Conservation (phyloP, 2,329 filamentous ascomycete species). For the Aspergillus sp. region DNA sequence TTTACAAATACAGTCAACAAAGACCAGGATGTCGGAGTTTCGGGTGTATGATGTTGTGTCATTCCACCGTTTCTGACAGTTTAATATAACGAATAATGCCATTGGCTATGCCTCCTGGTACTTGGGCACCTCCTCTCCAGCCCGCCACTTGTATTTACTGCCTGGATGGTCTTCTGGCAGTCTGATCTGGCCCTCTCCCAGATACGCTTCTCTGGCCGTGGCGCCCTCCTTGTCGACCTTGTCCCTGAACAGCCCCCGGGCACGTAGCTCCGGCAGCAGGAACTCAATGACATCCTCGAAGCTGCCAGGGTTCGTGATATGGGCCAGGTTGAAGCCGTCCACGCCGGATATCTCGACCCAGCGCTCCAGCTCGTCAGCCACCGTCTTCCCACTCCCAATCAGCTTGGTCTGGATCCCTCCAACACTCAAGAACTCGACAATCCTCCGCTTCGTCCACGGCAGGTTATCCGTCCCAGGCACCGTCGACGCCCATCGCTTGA, state of each 20-base stretch:
- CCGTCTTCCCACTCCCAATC: constrained; percentile 36
- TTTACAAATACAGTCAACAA: too few relatives aligned
- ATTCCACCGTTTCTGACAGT: too few relatives aligned
- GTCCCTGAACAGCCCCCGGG: constrained; percentile 39
- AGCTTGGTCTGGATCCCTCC: constrained; percentile 38
- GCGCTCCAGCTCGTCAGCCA: constrained; percentile 39
- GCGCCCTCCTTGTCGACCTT: constrained; percentile 38
- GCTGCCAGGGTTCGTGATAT: constrained; percentile 35
- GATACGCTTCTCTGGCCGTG: constrained; percentile 41
- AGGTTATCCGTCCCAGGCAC: constrained; percentile 41
- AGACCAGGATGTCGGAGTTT: too few relatives aligned
- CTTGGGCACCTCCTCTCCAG: constrained; percentile 32
- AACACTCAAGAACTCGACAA: constrained; percentile 35
- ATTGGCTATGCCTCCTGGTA: constrained; percentile 21
- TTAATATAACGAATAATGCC: too few relatives aligned
- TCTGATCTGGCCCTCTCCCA: constrained; percentile 30
- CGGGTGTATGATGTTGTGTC: too few relatives aligned
- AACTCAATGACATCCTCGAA: constrained; percentile 37
- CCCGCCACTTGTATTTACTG: constrained; percentile 36
- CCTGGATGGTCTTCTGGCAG: constrained; percentile 38
- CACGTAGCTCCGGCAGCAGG: constrained; percentile 34
- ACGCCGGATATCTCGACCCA: constrained; percentile 37
- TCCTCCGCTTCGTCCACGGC: constrained; percentile 40
- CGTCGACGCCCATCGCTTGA: constrained; percentile 46
- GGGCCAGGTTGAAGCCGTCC: constrained; percentile 38